Evolutionary conservation across 108 stramenopile genomes (phyloP).

Genomic region (Nitzschia sp.): DNA sequence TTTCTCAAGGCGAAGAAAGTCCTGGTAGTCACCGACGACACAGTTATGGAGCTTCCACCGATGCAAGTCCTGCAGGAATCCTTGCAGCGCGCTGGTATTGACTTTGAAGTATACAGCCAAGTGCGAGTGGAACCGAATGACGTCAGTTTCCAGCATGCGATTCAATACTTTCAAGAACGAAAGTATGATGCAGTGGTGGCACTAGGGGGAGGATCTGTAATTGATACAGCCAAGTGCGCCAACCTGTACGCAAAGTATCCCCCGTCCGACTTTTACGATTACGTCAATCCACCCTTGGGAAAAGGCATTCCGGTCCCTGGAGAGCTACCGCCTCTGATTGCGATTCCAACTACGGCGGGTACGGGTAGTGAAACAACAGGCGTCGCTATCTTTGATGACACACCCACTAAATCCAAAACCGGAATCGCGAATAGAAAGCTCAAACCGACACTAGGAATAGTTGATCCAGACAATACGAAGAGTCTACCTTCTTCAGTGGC

Average conservation of each 20-base stretch:
- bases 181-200: slow-evolving; percentile 55
- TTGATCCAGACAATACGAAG: slow-evolving; percentile 52
- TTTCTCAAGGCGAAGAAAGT: slow-evolving; percentile 35
- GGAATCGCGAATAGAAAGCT: slow-evolving; percentile 49
- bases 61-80: slow-evolving; percentile 40
- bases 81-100: slow-evolving; percentile 30
- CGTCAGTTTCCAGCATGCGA: slow-evolving; percentile 46
- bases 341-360: slow-evolving; percentile 67
- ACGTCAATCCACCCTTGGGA: slow-evolving; percentile 59
- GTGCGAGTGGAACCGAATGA: slow-evolving; percentile 53
- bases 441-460: slow-evolving; percentile 54
- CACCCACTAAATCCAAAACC: slow-evolving; percentile 52
- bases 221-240: slow-evolving; percentile 70
- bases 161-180: slow-evolving; percentile 36
- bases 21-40: slow-evolving; percentile 43
- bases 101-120: slow-evolving; percentile 33
- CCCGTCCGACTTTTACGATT: slow-evolving; percentile 50
- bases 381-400: slow-evolving; percentile 60
- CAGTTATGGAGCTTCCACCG: slow-evolving; percentile 26
- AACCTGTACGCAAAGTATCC: slow-evolving; percentile 45
- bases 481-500: slow-evolving; percentile 43
- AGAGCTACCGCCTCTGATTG: slow-evolving; percentile 47
- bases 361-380: slow-evolving; percentile 64
- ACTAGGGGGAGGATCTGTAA: slow-evolving; percentile 63
- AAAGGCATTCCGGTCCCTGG: slow-evolving; percentile 44